Conservation (phyloP, 1,139 yeast genomes). For the Wickerhamomyces sp. region DNA sequence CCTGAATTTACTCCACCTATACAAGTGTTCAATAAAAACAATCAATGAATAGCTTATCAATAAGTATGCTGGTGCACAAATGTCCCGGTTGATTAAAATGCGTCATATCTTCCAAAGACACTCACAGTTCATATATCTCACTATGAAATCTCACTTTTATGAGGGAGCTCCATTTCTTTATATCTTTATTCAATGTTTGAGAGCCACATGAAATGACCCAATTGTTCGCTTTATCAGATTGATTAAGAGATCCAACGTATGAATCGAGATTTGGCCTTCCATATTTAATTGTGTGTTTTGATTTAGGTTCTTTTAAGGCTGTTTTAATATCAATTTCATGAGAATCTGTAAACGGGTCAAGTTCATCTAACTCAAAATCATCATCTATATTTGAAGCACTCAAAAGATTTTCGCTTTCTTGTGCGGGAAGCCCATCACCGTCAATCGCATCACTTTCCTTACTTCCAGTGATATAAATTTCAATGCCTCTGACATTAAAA, state of each 20-base stretch:
- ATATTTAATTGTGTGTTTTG: constrained; percentile 8
- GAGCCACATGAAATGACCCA: constrained; percentile 81
- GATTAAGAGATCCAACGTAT: constrained; percentile 23
- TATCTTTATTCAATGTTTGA: constrained; percentile 42
- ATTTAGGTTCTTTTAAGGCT: background rate
- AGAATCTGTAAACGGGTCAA: constrained; percentile 18
- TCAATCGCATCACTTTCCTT: constrained; percentile 16
- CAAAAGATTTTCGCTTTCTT: constrained; percentile 16
- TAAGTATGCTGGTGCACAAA: too few species aligned
- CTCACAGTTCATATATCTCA: constrained; percentile 31
- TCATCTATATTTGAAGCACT: constrained; percentile 11
- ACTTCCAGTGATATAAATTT: constrained; percentile 54
- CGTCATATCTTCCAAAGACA: too few species aligned
- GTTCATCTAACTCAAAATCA: constrained; percentile 21
- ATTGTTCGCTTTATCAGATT: constrained; percentile 18
- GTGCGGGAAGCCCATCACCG: constrained; percentile 11
- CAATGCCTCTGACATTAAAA: constrained; percentile 60
- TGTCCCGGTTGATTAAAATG: too few species aligned
- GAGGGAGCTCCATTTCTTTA: constrained; percentile 38
- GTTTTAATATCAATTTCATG: constrained; percentile 2
- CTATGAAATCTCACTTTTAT: constrained; percentile 37
- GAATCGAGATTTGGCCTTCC: constrained; percentile 40
- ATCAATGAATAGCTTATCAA: too few species aligned
- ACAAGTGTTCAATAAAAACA: too few species aligned
- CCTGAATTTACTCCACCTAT: too few species aligned